Evolutionary conservation across 1,139 yeast species (phyloP).

Genomic region (Hansenula sp.): DNA sequence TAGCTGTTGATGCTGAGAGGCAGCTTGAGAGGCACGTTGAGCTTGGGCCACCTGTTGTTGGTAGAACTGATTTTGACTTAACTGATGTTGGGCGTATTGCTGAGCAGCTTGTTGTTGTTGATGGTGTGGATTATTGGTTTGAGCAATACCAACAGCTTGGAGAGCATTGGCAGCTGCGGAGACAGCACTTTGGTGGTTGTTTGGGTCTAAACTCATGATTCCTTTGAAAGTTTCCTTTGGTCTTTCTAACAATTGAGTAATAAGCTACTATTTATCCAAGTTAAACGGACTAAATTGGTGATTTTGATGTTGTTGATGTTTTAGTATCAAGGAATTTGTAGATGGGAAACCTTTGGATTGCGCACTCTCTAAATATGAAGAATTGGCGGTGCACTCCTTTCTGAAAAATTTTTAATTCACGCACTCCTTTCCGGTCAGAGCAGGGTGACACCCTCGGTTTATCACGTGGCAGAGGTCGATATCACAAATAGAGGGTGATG

Average conservation of each 20-base stretch:
- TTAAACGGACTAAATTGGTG: neutral
- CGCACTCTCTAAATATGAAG: constrained; percentile 10
- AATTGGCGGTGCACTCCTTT: constrained; percentile 4
- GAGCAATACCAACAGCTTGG: constrained; percentile 19
- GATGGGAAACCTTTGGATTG: constrained; percentile 10
- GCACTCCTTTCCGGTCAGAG: neutral
- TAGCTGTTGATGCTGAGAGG: constrained; percentile 11
- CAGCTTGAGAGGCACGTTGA: constrained; percentile 9
- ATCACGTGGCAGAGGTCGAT: no score
- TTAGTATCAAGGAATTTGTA: neutral
- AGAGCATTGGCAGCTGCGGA: constrained; percentile 21
- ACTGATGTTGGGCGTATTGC: constrained; percentile 2
- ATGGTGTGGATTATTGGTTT: constrained; percentile 13
- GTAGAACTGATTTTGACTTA: constrained; percentile 6
- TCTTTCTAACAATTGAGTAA: neutral
- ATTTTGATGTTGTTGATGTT: constrained; percentile 5
- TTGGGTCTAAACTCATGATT: constrained; percentile 17
- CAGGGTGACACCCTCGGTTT: neutral
- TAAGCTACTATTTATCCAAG: neutral
- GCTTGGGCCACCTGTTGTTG: constrained; percentile 14
- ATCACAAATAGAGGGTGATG: no score
- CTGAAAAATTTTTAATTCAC: constrained; percentile 2
- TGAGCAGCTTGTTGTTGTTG: constrained; percentile 12
- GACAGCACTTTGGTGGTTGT: constrained; percentile 10
- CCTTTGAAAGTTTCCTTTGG: neutral